phyloP scores from a whole-genome alignment of 495 filamentous ascomycete genomes.

The Podospora appendiculata region DNA sequence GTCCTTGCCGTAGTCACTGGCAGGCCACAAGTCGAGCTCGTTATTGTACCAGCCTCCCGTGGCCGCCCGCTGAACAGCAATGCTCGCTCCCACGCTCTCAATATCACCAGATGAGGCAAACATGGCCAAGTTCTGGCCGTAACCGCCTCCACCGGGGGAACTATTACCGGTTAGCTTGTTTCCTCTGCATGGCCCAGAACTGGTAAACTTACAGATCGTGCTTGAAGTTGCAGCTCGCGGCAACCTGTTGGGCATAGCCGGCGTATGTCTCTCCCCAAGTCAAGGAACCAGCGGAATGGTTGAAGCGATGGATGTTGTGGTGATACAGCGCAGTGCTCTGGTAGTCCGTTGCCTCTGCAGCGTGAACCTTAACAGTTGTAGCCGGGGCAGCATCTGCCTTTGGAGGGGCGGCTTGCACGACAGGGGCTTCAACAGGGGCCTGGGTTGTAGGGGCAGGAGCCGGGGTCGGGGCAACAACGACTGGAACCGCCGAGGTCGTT shows the following conservation, averaged over 20 bases:
- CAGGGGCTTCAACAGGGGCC: neutral
- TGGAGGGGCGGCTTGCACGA: neutral
- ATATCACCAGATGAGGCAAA: slow-evolving; percentile 25
- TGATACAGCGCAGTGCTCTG: slow-evolving; percentile 44
- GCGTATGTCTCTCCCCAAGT: slow-evolving; percentile 57
- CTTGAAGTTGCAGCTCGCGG: slow-evolving; percentile 55
- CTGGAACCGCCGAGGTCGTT: slow-evolving; percentile 11
- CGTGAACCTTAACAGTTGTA: slow-evolving; percentile 7
- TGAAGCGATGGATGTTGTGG: slow-evolving; percentile 83
- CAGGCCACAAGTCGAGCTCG: slow-evolving; percentile 47
- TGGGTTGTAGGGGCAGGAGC: slow-evolving; percentile 8
- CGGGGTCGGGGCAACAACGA: slow-evolving; percentile 8
- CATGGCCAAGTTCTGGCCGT: slow-evolving; percentile 79
- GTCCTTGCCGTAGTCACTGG: slow-evolving; percentile 27
- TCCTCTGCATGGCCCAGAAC: neutral
- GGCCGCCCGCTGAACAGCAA: slow-evolving; percentile 54
- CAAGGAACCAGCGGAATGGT: slow-evolving; percentile 64
- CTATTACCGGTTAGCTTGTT: slow-evolving; percentile 17
- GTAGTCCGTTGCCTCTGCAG: slow-evolving; percentile 21
- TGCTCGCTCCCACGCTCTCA: slow-evolving; percentile 20
- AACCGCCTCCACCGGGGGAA: slow-evolving; percentile 49
- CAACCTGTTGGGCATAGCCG: slow-evolving; percentile 45
- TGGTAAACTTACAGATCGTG: slow-evolving; percentile 65
- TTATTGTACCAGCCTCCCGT: slow-evolving; percentile 79
- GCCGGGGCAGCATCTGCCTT: slow-evolving; percentile 2